Conservation (phyloP, 2,329 filamentous ascomycete species). For the Huntiella decipiens region DNA sequence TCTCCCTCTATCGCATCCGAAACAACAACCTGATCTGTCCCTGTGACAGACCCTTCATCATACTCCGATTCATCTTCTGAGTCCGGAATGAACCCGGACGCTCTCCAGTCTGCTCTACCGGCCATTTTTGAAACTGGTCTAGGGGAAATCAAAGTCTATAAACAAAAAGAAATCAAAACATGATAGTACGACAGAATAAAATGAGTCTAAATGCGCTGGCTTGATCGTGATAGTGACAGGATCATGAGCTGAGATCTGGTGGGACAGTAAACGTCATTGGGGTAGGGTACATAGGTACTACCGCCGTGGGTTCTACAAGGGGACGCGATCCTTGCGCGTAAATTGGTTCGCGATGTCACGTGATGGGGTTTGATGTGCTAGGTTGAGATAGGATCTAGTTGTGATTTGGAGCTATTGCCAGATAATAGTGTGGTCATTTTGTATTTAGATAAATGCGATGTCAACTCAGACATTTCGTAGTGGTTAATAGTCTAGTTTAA, state of each 20-base stretch:
- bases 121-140: no score
- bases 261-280: not conserved
- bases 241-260: not conserved
- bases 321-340: conserved; percentile 6
- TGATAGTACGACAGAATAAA: not conserved
- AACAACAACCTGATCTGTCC: not conserved
- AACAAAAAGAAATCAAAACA: not conserved
- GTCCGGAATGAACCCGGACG: conserved; percentile 27
- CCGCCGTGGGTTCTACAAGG: not conserved
- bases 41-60: conserved; percentile 18
- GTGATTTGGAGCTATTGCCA: no score
- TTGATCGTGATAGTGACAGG: not conserved
- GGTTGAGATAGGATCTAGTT: no score
- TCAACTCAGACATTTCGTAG: no score
- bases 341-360: conserved; percentile 10
- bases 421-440: no score
- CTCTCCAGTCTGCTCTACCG: no score
- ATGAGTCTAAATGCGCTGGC: no score
- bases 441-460: no score
- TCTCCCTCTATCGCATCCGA: not conserved
- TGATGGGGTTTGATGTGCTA: not conserved
- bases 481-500: no score
- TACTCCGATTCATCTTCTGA: conserved; percentile 29
- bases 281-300: not conserved
- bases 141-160: no score